Evolutionary conservation across 805 yeast species (phyloP).

Genomic region (Wickerhamiella allomyrinae): DNA sequence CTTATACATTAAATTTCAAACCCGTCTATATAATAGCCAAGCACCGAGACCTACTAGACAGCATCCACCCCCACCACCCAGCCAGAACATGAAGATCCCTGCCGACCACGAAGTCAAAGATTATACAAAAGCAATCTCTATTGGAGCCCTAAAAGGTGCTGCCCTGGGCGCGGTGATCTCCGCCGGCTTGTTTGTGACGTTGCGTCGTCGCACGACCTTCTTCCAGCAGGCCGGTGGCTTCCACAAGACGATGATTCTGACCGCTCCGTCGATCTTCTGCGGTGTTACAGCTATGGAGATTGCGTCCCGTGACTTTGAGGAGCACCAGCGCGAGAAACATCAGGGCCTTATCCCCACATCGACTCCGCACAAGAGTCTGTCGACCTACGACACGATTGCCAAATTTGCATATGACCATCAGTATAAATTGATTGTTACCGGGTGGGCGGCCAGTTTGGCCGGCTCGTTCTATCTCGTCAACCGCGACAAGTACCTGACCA

Average conservation of each 20-base stretch:
- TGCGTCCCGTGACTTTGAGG: constrained; percentile 53
- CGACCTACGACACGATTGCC: background rate
- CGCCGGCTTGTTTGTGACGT: constrained; percentile 33
- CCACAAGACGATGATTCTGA: constrained; percentile 42
- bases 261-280: constrained; percentile 49
- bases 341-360: constrained; percentile 16
- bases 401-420: constrained; percentile 10
- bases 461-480: constrained; percentile 69
- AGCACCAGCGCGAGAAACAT: constrained; percentile 35
- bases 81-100: constrained; percentile 2
- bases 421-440: constrained; percentile 40
- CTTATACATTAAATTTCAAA: no score
- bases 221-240: constrained; percentile 15
- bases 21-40: no score
- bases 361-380: background rate
- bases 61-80: no score
- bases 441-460: constrained; percentile 71
- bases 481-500: constrained; percentile 59
- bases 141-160: constrained; percentile 47
- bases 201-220: constrained; percentile 28
- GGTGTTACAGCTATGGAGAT: constrained; percentile 56
- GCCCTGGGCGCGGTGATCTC: constrained; percentile 43
- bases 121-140: constrained; percentile 41
- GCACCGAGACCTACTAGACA: no score
- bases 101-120: constrained; percentile 43